Base-by-base conservation (phyloP, 345 rosid genomes). In the Arabis hirsuta region DNA sequence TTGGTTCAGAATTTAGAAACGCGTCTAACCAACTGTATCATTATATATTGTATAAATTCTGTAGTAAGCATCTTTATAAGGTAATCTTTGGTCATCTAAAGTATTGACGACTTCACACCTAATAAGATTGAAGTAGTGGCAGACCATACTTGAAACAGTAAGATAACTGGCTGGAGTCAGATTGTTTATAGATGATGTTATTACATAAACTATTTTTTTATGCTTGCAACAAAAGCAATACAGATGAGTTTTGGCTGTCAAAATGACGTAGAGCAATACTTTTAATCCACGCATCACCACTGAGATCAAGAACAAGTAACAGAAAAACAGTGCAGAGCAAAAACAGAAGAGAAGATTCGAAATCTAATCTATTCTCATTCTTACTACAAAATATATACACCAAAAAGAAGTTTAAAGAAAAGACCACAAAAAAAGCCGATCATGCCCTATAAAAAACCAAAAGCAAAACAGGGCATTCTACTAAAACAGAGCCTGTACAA, bases 101-200 rank as follows among this genome's bases (percentile, higher is more conserved):
- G 38, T 34, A 34, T 34, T 34, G 8, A 34, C 38, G 6, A 34
- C 1, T 47, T 50, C 45, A 51, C 53, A 52, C 2, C n/a, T 52
- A 57, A 57, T 56, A 73, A 36, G 65, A 26, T 46, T 34, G 55
- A 24, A 53, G 71, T 64, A 65, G 77, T 73, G 71, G 71, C 43
- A 65, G 65, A 47, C 65, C 77, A 73, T 73, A 19, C 58, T 55
- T 65, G 2, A 32, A 73, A 65, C 53, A 65, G 39, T 3, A 48
- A 57, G 45, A 50, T 41, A 4, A 56, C 59, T 58, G 19, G 60
- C 27, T 73, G 54, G 34, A 55, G 6, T 55, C 55, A 5, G 47
- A 43, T 20, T 54, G 55, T 22, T 62, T 56, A 66, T 55, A 56
- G 11, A 34, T 56, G 34, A 14, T 50, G 41, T 42, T 39, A 19